Evolutionary conservation across 2,329 filamentous ascomycete genomes (phyloP).

Genomic region (Ophiostoma fasciatum): DNA sequence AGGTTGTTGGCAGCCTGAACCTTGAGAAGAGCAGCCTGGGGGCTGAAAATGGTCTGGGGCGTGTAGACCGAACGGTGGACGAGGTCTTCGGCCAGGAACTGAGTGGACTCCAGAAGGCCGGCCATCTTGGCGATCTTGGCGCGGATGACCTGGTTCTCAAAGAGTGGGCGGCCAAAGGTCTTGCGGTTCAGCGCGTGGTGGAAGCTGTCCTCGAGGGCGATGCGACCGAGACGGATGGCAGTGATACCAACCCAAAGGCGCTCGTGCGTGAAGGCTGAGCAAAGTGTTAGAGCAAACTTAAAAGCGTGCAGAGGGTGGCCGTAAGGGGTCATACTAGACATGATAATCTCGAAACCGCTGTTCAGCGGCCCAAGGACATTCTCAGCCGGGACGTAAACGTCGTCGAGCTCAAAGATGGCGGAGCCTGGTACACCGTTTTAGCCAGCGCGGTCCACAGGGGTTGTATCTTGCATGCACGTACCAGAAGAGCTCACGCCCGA

Average conservation of each 20-base stretch:
- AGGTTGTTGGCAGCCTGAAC: slow-evolving; percentile 33
- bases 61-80: no score
- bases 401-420: slow-evolving; percentile 36
- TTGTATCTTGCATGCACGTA: slow-evolving; percentile 31
- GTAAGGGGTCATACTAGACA: slow-evolving; percentile 37
- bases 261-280: slow-evolving; percentile 40
- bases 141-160: slow-evolving; percentile 43
- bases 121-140: slow-evolving; percentile 45
- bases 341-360: slow-evolving; percentile 40
- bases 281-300: slow-evolving; percentile 4
- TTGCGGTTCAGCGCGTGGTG: slow-evolving; percentile 34
- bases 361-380: slow-evolving; percentile 41
- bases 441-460: no score
- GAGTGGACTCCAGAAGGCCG: slow-evolving; percentile 42
- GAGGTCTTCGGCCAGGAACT: no score
- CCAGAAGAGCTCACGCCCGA: no score
- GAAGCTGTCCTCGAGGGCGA: slow-evolving; percentile 38
- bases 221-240: slow-evolving; percentile 38
- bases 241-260: slow-evolving; percentile 45
- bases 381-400: slow-evolving; percentile 36
- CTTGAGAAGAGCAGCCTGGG: slow-evolving; percentile 22
- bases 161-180: slow-evolving; percentile 44
- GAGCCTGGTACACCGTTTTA: no score
- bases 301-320: no score
- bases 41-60: no score